Conservation (phyloP, 2,329 filamentous ascomycete species). For the Metarhizium rileyi region DNA sequence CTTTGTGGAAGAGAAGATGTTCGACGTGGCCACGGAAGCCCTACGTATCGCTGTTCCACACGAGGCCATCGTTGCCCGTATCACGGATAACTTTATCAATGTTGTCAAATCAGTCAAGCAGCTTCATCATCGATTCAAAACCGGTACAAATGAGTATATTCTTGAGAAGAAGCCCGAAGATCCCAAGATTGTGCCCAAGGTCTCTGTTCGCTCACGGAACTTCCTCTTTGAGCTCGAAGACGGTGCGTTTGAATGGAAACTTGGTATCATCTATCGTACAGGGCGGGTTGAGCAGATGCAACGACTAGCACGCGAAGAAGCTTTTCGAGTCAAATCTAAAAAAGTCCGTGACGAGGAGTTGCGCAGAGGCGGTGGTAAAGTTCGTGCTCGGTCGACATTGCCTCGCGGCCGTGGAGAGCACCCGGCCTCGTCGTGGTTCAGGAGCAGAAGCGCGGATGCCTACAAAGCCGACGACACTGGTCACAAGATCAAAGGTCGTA, state of each 20-base stretch:
- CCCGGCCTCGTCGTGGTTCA: constrained; percentile 25
- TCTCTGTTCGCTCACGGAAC: constrained; percentile 72
- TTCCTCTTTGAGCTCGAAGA: constrained; percentile 91
- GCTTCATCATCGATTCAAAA: constrained; percentile 86
- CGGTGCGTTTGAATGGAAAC: constrained; percentile 93
- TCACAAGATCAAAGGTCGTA: constrained; percentile 25
- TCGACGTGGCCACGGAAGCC: constrained; percentile 78
- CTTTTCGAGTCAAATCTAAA: constrained; percentile 79
- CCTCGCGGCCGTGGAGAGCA: constrained; percentile 24
- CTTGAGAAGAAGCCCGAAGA: constrained; percentile 76
- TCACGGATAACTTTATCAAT: constrained; percentile 91
- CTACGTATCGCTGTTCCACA: constrained; percentile 84
- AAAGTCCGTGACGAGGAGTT: constrained; percentile 66
- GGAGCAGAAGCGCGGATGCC: constrained; percentile 49
- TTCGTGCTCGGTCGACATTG: constrained; percentile 45
- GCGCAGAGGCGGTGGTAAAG: constrained; percentile 40
- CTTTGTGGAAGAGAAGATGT: constrained; percentile 63
- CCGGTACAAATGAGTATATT: constrained; percentile 79
- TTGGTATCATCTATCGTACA: constrained; percentile 86
- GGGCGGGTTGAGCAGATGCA: constrained; percentile 86
- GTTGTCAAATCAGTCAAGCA: constrained; percentile 79
- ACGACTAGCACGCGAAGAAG: constrained; percentile 78
- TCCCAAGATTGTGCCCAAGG: constrained; percentile 76
- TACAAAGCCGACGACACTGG: constrained; percentile 20
- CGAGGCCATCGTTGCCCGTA: constrained; percentile 77